Conservation (phyloP, 345 rosid species). For the Kernera saxatilis region DNA sequence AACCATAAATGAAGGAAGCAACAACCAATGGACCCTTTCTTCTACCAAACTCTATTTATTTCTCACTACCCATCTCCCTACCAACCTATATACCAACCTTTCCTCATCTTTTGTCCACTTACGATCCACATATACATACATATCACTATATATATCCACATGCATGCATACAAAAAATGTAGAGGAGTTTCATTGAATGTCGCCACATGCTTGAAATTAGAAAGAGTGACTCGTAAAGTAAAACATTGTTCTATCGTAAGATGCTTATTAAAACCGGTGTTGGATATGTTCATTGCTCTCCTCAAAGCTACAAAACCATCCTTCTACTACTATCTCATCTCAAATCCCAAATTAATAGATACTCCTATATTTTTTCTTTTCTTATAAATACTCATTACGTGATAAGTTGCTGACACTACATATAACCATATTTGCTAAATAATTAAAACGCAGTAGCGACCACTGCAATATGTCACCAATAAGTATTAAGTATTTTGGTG, state of each 20-base stretch:
- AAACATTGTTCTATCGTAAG: neutral
- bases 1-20: conserved; percentile 30
- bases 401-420: neutral
- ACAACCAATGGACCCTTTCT: conserved; percentile 36
- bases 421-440: neutral
- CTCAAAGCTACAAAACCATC: neutral
- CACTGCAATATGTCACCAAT: neutral
- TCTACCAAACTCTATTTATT: conserved; percentile 35
- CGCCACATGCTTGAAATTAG: conserved; percentile 9
- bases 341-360: neutral
- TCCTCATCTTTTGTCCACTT: conserved; percentile 30
- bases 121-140: neutral
- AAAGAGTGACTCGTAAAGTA: neutral
- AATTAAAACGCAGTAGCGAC: neutral
- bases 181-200: conserved; percentile 12
- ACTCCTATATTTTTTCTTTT: neutral
- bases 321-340: neutral
- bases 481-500: neutral
- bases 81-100: conserved; percentile 38
- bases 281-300: neutral
- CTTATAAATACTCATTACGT: neutral
- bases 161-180: neutral
- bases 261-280: neutral
- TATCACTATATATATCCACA: neutral
- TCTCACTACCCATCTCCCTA: conserved; percentile 31